A percentile compares a stretch with the other conserved stretches of the same genome.
Conservation (phyloP, 257 asterid genomes). For the Galeopsis tetrahit region DNA sequence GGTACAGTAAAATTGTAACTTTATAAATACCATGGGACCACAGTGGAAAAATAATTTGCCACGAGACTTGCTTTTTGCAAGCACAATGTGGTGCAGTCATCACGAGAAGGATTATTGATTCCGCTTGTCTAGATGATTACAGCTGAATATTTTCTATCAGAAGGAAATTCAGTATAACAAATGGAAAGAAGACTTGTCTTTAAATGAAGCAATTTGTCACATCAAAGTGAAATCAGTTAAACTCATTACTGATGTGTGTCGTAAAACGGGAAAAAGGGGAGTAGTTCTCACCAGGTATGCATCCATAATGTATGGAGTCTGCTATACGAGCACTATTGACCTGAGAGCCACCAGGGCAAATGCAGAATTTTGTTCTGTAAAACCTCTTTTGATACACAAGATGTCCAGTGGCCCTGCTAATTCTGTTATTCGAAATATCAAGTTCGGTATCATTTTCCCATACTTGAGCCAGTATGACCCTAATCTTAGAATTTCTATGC, state of each 20-base stretch:
- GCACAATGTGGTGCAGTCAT: constrained; percentile 8
- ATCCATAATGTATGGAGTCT: constrained; percentile 97
- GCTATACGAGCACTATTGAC: constrained; percentile 98
- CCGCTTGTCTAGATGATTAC: constrained; percentile 2
- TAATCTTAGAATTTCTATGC: constrained; percentile 88
- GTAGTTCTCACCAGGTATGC: constrained; percentile 85
- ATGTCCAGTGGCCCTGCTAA: constrained; percentile 90
- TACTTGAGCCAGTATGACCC: constrained; percentile 87
- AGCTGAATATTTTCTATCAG: constrained; percentile 19
- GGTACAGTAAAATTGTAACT: not conserved
- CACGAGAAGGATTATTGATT: constrained; percentile 14
- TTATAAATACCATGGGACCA: not conserved
- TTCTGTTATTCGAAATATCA: constrained; percentile 80
- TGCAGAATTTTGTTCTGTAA: constrained; percentile 89
- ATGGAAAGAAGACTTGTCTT: not conserved
- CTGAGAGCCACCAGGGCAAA: constrained; percentile 99
- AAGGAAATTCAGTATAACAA: constrained; percentile 25
- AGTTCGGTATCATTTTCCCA: constrained; percentile 99
- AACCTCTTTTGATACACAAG: constrained; percentile 88
- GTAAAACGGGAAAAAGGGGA: constrained; percentile 18
- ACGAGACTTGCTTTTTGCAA: constrained; percentile 5
- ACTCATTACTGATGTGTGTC: constrained; percentile 1
- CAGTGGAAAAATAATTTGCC: not conserved
- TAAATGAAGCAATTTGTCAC: constrained; percentile 9
- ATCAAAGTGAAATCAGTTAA: constrained; percentile 12